Base-by-base conservation (phyloP, 164 flowering plant species). In the Chimonanthus praecox region DNA sequence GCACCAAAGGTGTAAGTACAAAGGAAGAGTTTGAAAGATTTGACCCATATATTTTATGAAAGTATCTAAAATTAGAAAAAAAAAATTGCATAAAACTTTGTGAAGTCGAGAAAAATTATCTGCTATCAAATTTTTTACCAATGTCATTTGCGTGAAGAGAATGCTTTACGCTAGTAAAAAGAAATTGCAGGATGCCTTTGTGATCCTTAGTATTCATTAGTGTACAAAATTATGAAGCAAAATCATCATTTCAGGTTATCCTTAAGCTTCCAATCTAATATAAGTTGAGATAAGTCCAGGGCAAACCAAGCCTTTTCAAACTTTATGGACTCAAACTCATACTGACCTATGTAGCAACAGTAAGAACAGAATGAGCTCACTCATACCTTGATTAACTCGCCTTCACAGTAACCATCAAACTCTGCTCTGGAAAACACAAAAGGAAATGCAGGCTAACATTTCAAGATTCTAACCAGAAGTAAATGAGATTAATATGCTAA, bases 371-470 rank as follows among this genome's bases (percentile, higher is more conserved):
- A 72, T 51, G 49, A 54, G 49, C 18, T 62, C 60, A 49, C 4
- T 2, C 75, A 71, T 84, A 91, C 97, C 92, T 91, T 94, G 72
- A 91, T 82, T 49, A 94, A 88, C 79, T 94, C 98, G 45, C 90
- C 97, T 80, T 94, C 92, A 84, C 98, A 94, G 71, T 94, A 94
- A 72, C 98, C 98, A 85, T 94, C 98, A 86, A 94, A 94, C 75
- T 94, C 97, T 58, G 95, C 89, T 72, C 98, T 94, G 91, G 69
- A 80, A 50, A 75, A 71, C 49, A 33, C 50, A 75, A 77, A 48
- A 79, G 49, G 67, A 74, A 47, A 66, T n/a, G 45, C 63, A 70
- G 4, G 73, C 45, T 64, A 51, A 43, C 16, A 43, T 16, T 64
- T 13, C 33, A 54, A 74, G 54, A 58, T 4, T 58, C 16, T 68